phyloP scores from a whole-genome alignment of 2,329 filamentous ascomycete species.

The Lasiodiplodia citricola region DNA sequence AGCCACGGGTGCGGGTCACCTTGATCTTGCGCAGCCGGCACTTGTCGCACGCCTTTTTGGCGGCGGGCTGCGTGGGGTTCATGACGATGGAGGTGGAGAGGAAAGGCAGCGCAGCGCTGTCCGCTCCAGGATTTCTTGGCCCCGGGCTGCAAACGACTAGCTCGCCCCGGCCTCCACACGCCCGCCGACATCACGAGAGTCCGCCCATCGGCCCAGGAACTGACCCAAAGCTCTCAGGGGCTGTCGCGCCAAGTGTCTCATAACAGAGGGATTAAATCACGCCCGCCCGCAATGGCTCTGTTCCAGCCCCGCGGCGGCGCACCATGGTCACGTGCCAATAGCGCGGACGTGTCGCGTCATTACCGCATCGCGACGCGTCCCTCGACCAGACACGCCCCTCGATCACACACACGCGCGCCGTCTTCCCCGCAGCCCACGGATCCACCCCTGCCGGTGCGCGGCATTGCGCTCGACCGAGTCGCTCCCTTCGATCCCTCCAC shows the following conservation, averaged over 20 bases:
- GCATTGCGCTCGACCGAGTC: background rate
- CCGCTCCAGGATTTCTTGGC: conserved; percentile 19
- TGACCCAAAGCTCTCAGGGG: too few species aligned
- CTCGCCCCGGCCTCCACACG: conserved; percentile 2
- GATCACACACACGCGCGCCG: background rate
- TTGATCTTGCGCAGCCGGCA: conserved; percentile 23
- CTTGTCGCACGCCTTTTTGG: conserved; percentile 24
- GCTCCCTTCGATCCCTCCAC: background rate
- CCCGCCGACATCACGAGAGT: background rate
- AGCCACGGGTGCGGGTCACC: background rate
- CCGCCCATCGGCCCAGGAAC: background rate
- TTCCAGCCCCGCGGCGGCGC: too few species aligned
- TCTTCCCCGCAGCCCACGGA: conserved; percentile 12
- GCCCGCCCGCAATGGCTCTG: too few species aligned
- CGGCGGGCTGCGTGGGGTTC: conserved; percentile 5
- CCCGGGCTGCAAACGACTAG: background rate
- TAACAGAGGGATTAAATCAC: too few species aligned
- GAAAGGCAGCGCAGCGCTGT: background rate
- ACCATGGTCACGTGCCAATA: too few species aligned
- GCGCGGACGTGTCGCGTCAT: too few species aligned
- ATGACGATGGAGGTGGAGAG: conserved; percentile 4
- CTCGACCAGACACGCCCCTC: background rate
- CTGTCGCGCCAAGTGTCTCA: too few species aligned
- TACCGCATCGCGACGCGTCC: background rate
- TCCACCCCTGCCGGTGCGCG: conserved; percentile 3